phyloP scores from a whole-genome alignment of 805 yeast species.

The Yarrowia sp. region DNA sequence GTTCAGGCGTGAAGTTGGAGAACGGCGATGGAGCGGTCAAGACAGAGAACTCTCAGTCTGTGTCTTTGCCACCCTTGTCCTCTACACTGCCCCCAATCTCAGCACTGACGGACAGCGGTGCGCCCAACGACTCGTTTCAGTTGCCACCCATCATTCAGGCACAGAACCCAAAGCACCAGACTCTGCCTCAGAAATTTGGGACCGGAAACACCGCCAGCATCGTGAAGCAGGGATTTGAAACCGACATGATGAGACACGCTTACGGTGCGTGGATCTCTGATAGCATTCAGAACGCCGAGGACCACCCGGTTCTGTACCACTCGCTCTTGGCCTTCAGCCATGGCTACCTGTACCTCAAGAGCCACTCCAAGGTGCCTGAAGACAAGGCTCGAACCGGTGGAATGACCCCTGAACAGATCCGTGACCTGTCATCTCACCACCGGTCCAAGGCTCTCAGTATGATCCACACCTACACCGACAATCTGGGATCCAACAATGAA shows the following conservation, averaged over 20 bases:
- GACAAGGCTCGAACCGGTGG: background rate
- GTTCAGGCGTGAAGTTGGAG: background rate
- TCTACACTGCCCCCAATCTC: slow-evolving; percentile 17
- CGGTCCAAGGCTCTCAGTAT: slow-evolving; percentile 11
- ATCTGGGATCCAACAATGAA: background rate
- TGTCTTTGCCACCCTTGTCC: slow-evolving; percentile 6
- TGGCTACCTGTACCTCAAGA: slow-evolving; percentile 45
- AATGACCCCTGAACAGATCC: slow-evolving; percentile 11
- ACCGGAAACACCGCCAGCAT: slow-evolving; percentile 35
- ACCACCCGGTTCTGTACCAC: slow-evolving; percentile 44
- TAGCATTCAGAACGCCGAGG: slow-evolving; percentile 42
- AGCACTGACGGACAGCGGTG: slow-evolving; percentile 6
- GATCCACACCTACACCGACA: slow-evolving; percentile 30
- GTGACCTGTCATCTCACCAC: slow-evolving; percentile 16
- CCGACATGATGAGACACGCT: slow-evolving; percentile 44
- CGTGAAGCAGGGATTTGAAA: slow-evolving; percentile 46
- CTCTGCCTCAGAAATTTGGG: slow-evolving; percentile 32
- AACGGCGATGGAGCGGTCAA: background rate
- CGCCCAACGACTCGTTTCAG: slow-evolving; percentile 26
- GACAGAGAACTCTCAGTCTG: background rate
- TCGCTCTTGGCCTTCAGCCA: slow-evolving; percentile 46
- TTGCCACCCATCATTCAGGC: slow-evolving; percentile 38
- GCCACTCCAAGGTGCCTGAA: slow-evolving; percentile 38
- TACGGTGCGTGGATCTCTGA: slow-evolving; percentile 45
- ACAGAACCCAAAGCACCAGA: slow-evolving; percentile 32